Conservation (phyloP, 2,329 filamentous ascomycete genomes). For the Diaporthe citriasiana region DNA sequence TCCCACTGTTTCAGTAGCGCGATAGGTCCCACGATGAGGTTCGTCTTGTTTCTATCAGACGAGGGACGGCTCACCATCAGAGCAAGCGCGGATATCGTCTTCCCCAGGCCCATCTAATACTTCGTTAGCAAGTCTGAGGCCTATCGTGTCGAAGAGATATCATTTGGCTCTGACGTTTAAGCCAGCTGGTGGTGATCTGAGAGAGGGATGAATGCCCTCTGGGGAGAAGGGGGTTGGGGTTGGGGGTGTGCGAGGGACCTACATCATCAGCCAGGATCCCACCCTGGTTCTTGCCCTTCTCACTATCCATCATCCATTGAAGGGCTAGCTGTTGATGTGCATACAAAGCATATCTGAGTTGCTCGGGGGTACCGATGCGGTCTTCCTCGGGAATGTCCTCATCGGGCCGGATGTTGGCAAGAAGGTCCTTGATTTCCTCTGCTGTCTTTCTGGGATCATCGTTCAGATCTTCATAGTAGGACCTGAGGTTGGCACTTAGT, state of each 20-base stretch:
- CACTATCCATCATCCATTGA: conserved; percentile 82
- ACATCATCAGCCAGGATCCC: conserved; percentile 81
- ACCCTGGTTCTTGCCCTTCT: conserved; percentile 80
- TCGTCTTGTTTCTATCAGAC: conserved; percentile 73
- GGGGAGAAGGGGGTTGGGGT: not conserved
- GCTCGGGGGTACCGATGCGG: conserved; percentile 77
- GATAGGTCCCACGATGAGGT: conserved; percentile 85
- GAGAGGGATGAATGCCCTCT: not conserved
- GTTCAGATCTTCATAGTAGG: conserved; percentile 53
- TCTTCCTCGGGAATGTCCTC: conserved; percentile 73
- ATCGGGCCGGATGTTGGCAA: conserved; percentile 82
- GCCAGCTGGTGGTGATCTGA: not conserved
- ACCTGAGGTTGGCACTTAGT: conserved; percentile 51
- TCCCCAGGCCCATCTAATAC: conserved; percentile 79
- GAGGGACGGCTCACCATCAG: conserved; percentile 80
- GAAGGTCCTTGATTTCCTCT: conserved; percentile 78
- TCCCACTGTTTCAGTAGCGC: conserved; percentile 88
- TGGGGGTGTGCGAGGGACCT: not conserved
- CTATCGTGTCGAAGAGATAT: not conserved
- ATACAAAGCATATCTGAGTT: conserved; percentile 78
- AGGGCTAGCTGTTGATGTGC: conserved; percentile 86
- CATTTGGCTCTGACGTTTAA: not conserved
- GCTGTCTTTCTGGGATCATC: conserved; percentile 58
- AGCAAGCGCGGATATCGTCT: conserved; percentile 86
- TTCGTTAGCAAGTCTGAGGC: not conserved